These are phyloP conservation scores for Adiantum capillusveneris DNA, from an alignment of 75 land plant genomes.

Conservation along the genomic window DNA sequence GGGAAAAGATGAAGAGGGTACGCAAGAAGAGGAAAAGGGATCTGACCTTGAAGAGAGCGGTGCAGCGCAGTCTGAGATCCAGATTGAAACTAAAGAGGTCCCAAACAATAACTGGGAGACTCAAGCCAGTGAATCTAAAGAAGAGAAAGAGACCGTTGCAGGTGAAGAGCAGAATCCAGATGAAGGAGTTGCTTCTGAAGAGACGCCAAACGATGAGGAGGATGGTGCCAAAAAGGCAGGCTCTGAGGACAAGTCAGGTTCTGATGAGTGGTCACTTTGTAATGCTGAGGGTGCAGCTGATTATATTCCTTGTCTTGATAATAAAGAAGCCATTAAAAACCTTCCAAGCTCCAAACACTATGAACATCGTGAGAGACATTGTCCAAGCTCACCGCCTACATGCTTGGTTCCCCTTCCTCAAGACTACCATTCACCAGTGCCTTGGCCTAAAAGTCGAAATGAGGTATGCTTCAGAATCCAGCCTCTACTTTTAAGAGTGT, in stretches of 20 bases:
- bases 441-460: slow-evolving; percentile 60
- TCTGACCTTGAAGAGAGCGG: slow-evolving; percentile 3
- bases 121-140: slow-evolving; percentile 49
- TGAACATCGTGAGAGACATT: slow-evolving; percentile 65
- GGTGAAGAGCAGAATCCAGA: slow-evolving; percentile 24
- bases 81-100: slow-evolving; percentile 31
- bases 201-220: slow-evolving; percentile 1
- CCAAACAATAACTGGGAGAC: slow-evolving; percentile 42
- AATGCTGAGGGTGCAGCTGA: slow-evolving; percentile 60
- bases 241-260: neutral
- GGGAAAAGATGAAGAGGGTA: slow-evolving; percentile 17
- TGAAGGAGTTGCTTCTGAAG: slow-evolving; percentile 1
- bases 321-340: slow-evolving; percentile 34
- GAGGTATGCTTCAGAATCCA: slow-evolving; percentile 26
- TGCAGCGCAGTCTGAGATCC: slow-evolving; percentile 18
- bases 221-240: slow-evolving; percentile 4
- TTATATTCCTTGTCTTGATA: slow-evolving; percentile 70
- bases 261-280: slow-evolving; percentile 61
- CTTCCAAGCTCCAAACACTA: slow-evolving; percentile 29
- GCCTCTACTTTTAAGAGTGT: neutral
- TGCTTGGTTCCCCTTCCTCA: slow-evolving; percentile 60
- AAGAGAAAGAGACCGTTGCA: slow-evolving; percentile 42
- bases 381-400: slow-evolving; percentile 42
- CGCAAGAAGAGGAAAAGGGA: slow-evolving; percentile 3
- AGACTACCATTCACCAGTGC: slow-evolving; percentile 40